Base-by-base conservation (phyloP, 1,139 yeast genomes). In the Wickerhamomyces sp. region DNA sequence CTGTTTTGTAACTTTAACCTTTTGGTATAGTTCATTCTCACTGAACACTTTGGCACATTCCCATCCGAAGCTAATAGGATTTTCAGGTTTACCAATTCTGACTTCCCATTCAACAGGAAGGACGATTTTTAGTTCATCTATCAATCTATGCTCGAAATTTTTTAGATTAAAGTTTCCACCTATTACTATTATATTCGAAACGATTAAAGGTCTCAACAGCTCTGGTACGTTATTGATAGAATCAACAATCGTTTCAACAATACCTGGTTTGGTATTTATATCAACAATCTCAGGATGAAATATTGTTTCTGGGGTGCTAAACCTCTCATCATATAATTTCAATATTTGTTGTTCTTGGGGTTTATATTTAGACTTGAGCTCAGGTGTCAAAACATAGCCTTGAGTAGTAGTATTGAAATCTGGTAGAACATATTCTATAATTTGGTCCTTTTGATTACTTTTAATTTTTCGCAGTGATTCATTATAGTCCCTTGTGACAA, bases 211-310 rank as follows among this genome's bases (percentile, higher is more conserved):
- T 41, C 88, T 72, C 3, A 85, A 61, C 3, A 84, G 74, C 47
- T 78, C 87, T 0, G 97, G 96, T 34, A 87, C 73, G 25, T 81
- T 67, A 58, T 76, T 70, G 10, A 92, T 68, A 24, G 88, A 69
- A 45, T 86, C 89, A 33, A 82, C 74, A 2, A 87, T 78, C 4
- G 92, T 73, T 52, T 86, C 95, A 1, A 81, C 67, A 3, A 83
- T 54, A 0, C 90, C 89, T 0, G 92, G 78, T 50, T 89, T 78
- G 43, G 76, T 78, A 45, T 76, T 72, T 36, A 90, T 67, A 9
- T 89, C 89, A 1, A 95, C 76, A 39, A 87, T 78, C 47, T 84
- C 90, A 0, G 99, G 98, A 49, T 82, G 87, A 62, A 87, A 90
- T 36, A 86, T 68, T 2, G 88, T 68, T 57, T 94, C 99, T 0